Base-by-base conservation (phyloP, 148 eudicot species). In the Silene latifolia region DNA sequence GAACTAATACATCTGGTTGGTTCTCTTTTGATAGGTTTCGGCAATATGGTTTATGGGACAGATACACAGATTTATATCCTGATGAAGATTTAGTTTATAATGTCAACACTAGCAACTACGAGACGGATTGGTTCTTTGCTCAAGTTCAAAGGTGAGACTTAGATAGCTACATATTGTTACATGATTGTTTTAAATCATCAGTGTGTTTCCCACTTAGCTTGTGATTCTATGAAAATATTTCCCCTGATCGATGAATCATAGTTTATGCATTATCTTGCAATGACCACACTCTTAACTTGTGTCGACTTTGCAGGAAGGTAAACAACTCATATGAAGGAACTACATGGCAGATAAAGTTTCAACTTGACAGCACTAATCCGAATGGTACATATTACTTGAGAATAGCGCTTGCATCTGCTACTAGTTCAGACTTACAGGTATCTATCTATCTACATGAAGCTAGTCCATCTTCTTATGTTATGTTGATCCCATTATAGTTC, bases 1-100 rank as follows among this genome's bases (percentile, higher is more conserved):
- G 29, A 25, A 76, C 15, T 69, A 47, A 69, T 44, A 5, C 24
- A 46, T n/a, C 23, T 71, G 76, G 32, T 51, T 71, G 79, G 21
- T 51, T 7, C 12, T 70, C 24, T 73, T 27, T 42, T 15, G 66
- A 63, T 84, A 94, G 97, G 85, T 95, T 81, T 85, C 88, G 97
- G 69, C 98, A 92, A 29, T 92, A 95, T 77, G 98, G 98, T 51
- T 73, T 95, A 64, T 95, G 98, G 98, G 92, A 92, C 54, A 83
- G 90, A 72, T 95, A 95, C 67, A 75, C 89, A 7, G 89, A 92
- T 3, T 35, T 95, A 71, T 92, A 90, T 74, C 93, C 97, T 20
- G 71, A 81, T 6, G 77, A 80, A 42, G 98, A 95, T 83, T 78
- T 95, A 32, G 84, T 92, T 8, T 95, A 86, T 77, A 85, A 85